Evolutionary conservation across 2,329 filamentous ascomycete species (phyloP), one percentile per base, ranked within the genome.

Genomic region (Helicocarpus griseus): DNA sequence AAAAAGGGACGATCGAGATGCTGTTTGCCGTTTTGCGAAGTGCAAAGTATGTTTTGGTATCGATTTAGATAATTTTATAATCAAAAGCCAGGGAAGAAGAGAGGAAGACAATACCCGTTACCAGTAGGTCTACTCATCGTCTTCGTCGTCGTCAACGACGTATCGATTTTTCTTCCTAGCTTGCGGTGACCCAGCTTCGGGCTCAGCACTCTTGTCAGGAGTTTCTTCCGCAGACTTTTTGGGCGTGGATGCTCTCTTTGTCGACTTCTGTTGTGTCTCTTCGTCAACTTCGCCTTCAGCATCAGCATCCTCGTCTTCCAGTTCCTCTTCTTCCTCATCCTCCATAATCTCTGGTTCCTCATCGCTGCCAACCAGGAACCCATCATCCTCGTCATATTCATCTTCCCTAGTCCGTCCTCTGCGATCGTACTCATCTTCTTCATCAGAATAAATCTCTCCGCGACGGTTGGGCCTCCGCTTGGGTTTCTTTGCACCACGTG

Each of bases 301-400:
- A 54, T 76, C 73, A 53, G 69, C 65, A 26, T 72, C 69, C 2
- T 72, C 71, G 47, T 72, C 72, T 43, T 69, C 68, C 7, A 69
- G 59, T 21, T 67, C 63, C 19, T 70, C 68, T 44, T 73, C 64
- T 8, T 65, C 70, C 21, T 71, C 71, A 22, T 68, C 68, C 7
- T 68, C 73, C 14, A 66, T 70, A 29, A 73, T 61, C 53, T 76
- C 73, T 1, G 66, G 62, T 44, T 76, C 73, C 59, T 76, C 73
- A 47, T 76, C 73, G 44, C 71, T 74, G 14, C 66, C 67, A 22
- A 73, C 73, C 49, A 91, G 82, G 69, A 91, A 91, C 49, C 85
- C 86, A 62, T 90, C 87, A 45, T 87, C 84, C 61, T 86, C 85
- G 63, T 91, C 87, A 61, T 90, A 90, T 61, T 90, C 84, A 68